Percentiles rank a stretch among this genome's conserved stretches.
Evolutionary conservation across 1,284 basidiomycete species (phyloP).

Genomic region (Ceraceosorus guamensis): DNA sequence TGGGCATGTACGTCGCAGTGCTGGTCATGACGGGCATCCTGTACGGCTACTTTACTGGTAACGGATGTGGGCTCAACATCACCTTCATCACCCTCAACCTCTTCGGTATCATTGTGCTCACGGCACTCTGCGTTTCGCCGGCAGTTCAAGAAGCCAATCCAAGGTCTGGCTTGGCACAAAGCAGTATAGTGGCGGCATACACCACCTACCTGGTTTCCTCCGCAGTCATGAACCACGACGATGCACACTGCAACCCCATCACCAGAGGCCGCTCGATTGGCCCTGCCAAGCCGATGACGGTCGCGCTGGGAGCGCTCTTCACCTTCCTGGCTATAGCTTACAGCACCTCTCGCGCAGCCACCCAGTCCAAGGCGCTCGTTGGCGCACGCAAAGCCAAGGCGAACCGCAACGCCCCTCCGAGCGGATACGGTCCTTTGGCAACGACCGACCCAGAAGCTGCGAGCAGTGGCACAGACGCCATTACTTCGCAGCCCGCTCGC

Average conservation of each 20-base stretch:
- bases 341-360: constrained; percentile 89
- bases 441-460: constrained; percentile 16
- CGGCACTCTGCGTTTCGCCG: constrained; percentile 75
- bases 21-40: constrained; percentile 78
- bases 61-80: constrained; percentile 79
- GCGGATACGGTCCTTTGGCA: constrained; percentile 39
- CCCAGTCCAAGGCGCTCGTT: constrained; percentile 81
- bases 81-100: constrained; percentile 96
- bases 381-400: constrained; percentile 60
- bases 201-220: constrained; percentile 93
- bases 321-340: constrained; percentile 98
- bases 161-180: constrained; percentile 87
- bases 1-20: constrained; percentile 73
- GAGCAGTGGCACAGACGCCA: constrained; percentile 52
- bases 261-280: constrained; percentile 56
- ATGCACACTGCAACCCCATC: constrained; percentile 80
- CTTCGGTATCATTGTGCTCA: constrained; percentile 69
- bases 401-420: constrained; percentile 47
- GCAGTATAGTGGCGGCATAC: constrained; percentile 92
- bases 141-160: constrained; percentile 87
- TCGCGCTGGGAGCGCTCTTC: constrained; percentile 84
- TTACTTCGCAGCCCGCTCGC: constrained; percentile 70
- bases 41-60: constrained; percentile 82
- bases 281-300: constrained; percentile 74
- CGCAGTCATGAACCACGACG: constrained; percentile 84